Conservation (phyloP, 106 monocot genomes). For the Dioscorea alata region DNA sequence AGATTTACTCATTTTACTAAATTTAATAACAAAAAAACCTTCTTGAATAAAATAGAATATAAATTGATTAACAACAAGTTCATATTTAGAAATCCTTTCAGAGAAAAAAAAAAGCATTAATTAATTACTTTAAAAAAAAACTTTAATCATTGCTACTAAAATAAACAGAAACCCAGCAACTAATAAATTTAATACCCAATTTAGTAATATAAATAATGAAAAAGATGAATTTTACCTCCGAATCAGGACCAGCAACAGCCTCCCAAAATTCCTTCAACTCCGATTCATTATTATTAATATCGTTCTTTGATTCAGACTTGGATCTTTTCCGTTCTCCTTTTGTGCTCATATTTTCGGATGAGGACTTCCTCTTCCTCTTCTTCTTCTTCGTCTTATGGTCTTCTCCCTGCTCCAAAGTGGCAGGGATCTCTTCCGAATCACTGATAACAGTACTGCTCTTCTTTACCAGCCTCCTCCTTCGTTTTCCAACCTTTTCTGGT, state of each 20-base stretch:
- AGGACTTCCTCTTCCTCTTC: slow-evolving; percentile 7
- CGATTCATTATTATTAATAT: neutral
- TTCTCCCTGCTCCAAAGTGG: slow-evolving; percentile 21
- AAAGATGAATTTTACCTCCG: slow-evolving; percentile 43
- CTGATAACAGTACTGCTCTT: slow-evolving; percentile 26
- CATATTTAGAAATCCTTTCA: too few species aligned
- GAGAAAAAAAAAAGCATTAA: too few species aligned
- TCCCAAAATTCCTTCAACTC: slow-evolving; percentile 86
- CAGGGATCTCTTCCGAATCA: slow-evolving; percentile 6
- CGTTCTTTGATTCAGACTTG: slow-evolving; percentile 18
- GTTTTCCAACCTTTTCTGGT: slow-evolving; percentile 45
- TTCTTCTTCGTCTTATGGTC: slow-evolving; percentile 56
- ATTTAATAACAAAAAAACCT: too few species aligned
- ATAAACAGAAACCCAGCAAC: too few species aligned
- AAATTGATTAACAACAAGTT: too few species aligned
- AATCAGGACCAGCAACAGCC: slow-evolving; percentile 80
- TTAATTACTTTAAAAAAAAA: too few species aligned
- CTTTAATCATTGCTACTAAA: too few species aligned
- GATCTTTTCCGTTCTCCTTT: slow-evolving; percentile 15
- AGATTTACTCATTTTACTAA: too few species aligned
- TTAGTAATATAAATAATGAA: too few species aligned
- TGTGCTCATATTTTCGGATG: slow-evolving; percentile 27
- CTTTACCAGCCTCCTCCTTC: slow-evolving; percentile 74
- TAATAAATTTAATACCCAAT: too few species aligned
- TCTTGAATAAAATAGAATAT: too few species aligned